A percentile compares a stretch with the other conserved stretches of the same genome.
Evolutionary conservation across 192 early-diverging fungal species (phyloP).

Genomic region (Entomortierella lignicola): DNA sequence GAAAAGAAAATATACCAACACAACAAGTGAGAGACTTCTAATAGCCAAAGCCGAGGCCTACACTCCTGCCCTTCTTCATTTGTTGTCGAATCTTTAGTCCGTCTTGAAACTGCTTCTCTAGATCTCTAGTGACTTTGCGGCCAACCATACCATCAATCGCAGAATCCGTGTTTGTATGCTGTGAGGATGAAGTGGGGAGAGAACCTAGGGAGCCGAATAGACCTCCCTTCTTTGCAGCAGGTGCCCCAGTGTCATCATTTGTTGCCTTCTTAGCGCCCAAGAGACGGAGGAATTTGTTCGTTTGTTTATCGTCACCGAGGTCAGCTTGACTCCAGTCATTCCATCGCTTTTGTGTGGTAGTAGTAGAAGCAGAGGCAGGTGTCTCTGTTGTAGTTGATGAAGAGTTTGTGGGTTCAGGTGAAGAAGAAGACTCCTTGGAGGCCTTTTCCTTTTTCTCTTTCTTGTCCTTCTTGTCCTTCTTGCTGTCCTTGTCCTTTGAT

Average conservation of each 20-base stretch:
- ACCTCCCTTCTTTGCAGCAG: conserved; percentile 38
- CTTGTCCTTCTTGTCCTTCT: conserved; percentile 33
- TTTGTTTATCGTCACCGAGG: conserved; percentile 64
- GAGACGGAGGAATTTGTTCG: conserved; percentile 73
- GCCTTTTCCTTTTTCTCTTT: conserved; percentile 29
- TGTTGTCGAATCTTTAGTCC: conserved; percentile 64
- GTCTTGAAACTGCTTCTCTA: conserved; percentile 71
- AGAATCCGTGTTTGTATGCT: conserved; percentile 32
- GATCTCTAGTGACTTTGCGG: conserved; percentile 61
- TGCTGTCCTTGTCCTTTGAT: conserved; percentile 46
- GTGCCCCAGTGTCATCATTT: conserved; percentile 7
- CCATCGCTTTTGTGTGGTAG: conserved; percentile 57
- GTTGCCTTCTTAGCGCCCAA: conserved; percentile 65
- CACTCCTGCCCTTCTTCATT: conserved; percentile 61
- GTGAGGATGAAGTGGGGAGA: conserved; percentile 6
- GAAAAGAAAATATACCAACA: conserved; percentile 2
- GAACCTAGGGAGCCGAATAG: conserved; percentile 57
- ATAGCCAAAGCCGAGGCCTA: conserved; percentile 62
- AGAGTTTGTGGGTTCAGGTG: conserved; percentile 3
- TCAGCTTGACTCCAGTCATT: conserved; percentile 73
- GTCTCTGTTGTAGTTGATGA: conserved; percentile 6
- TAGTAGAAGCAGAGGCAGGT: conserved; percentile 8
- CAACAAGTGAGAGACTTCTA: no score
- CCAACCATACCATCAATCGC: conserved; percentile 65
- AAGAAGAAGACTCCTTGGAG: conserved; percentile 11